Evolutionary conservation across 2,329 filamentous ascomycete genomes (phyloP).

Genomic region (Penicillium digitatum): DNA sequence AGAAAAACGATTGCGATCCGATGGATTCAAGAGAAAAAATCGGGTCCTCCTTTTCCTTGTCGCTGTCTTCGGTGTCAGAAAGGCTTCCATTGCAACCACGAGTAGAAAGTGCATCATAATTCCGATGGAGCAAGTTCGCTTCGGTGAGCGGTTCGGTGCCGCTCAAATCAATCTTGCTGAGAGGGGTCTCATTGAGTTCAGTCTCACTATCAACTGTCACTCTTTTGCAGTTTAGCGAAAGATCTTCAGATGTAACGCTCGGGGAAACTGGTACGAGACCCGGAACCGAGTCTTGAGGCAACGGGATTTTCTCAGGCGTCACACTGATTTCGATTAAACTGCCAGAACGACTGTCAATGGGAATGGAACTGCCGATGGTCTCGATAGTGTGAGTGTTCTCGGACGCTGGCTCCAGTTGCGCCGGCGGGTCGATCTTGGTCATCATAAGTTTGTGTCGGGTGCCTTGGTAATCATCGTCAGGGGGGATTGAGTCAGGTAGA

Average conservation of each 20-base stretch:
- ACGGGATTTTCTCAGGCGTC: neutral
- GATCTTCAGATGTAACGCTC: neutral
- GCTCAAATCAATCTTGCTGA: neutral
- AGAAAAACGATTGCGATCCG: neutral
- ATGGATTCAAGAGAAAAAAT: neutral
- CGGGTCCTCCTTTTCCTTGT: neutral
- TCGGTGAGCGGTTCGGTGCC: neutral
- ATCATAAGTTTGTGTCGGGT: neutral
- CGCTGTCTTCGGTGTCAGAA: constrained; percentile 1
- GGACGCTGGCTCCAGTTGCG: neutral
- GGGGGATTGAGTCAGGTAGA: constrained; percentile 24
- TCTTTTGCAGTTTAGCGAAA: neutral
- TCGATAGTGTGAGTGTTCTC: neutral
- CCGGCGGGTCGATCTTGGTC: neutral
- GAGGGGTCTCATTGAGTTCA: neutral
- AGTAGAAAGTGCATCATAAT: constrained; percentile 12
- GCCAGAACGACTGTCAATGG: constrained; percentile 11
- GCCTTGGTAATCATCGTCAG: constrained; percentile 18
- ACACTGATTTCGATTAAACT: neutral
- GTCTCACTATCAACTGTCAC: neutral
- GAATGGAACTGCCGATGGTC: neutral
- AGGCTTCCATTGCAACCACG: constrained; percentile 12
- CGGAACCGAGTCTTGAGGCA: constrained; percentile 1
- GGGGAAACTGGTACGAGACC: neutral
- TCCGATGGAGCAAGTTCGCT: neutral